phyloP scores from a whole-genome alignment of 305 asterid species.

The Fraxinus dipetala region DNA sequence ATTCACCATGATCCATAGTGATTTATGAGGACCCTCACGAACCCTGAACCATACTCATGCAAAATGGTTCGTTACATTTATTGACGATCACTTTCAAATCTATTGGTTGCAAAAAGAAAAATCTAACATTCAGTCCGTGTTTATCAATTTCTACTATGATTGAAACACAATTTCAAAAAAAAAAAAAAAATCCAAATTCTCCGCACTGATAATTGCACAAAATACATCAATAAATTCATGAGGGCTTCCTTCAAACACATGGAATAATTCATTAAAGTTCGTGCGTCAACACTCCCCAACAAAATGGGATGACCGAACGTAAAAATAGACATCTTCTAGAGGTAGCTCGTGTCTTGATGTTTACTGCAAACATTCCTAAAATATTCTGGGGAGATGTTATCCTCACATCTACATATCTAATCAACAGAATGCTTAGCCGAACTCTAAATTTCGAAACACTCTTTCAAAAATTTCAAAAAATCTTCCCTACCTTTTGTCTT shows the following conservation, averaged over 20 bases:
- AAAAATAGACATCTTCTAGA: not conserved
- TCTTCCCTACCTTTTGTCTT: not conserved
- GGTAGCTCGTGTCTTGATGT: not conserved
- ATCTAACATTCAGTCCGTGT: not conserved
- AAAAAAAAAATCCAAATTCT: no score
- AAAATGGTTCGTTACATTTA: not conserved
- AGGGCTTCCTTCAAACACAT: not conserved
- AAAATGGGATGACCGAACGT: not conserved
- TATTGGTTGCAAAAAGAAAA: not conserved
- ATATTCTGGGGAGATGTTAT: not conserved
- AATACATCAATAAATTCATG: not conserved
- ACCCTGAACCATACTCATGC: not conserved
- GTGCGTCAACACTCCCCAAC: not conserved
- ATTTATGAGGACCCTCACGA: not conserved
- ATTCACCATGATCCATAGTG: not conserved
- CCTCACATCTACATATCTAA: not conserved
- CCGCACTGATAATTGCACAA: not conserved
- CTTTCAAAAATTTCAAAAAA: not conserved
- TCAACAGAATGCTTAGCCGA: not conserved
- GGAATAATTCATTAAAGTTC: not conserved
- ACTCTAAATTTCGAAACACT: not conserved
- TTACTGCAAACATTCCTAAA: not conserved
- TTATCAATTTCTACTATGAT: not conserved
- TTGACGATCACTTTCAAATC: not conserved
- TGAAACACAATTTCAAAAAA: not conserved